Percentiles rank a stretch among this genome's conserved stretches.
These are phyloP conservation scores for Cladosporium sp. DNA, from an alignment of 2,329 filamentous ascomycete species.

Conservation along the genomic window DNA sequence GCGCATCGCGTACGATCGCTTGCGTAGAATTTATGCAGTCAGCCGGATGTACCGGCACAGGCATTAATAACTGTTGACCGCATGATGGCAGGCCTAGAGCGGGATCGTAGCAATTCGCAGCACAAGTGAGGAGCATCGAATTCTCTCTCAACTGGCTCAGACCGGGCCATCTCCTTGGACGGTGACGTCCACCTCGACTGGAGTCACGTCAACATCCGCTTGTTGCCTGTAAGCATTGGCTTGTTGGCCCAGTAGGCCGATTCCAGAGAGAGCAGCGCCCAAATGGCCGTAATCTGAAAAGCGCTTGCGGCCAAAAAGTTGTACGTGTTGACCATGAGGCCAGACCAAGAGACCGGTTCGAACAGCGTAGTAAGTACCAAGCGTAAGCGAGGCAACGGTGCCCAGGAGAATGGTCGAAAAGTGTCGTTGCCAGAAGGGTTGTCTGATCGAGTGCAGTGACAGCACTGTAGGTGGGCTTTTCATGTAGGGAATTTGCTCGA, in stretches of 20 bases:
- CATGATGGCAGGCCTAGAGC: no score
- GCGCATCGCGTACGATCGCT: no score
- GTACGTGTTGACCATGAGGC: constrained; percentile 30
- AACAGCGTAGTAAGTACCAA: constrained; percentile 21
- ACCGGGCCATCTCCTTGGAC: constrained; percentile 7
- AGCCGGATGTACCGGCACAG: no score
- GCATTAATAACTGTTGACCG: no score
- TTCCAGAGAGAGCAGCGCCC: constrained; percentile 31
- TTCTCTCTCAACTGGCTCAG: not conserved
- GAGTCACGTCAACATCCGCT: not conserved
- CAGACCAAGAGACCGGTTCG: constrained; percentile 24
- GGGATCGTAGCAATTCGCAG: no score
- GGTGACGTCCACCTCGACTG: constrained; percentile 2
- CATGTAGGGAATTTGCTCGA: constrained; percentile 22
- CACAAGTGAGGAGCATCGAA: no score
- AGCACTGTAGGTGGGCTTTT: constrained; percentile 10
- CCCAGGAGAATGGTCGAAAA: constrained; percentile 20
- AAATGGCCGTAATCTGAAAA: constrained; percentile 32
- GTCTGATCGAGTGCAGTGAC: not conserved
- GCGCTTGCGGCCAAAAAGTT: constrained; percentile 32
- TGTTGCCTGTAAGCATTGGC: constrained; percentile 2
- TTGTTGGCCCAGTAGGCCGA: constrained; percentile 22
- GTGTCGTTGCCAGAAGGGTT: constrained; percentile 19
- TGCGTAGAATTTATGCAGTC: no score
- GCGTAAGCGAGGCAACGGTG: constrained; percentile 17